phyloP scores from a whole-genome alignment of 345 rosid species.

The Murraya paniculata region DNA sequence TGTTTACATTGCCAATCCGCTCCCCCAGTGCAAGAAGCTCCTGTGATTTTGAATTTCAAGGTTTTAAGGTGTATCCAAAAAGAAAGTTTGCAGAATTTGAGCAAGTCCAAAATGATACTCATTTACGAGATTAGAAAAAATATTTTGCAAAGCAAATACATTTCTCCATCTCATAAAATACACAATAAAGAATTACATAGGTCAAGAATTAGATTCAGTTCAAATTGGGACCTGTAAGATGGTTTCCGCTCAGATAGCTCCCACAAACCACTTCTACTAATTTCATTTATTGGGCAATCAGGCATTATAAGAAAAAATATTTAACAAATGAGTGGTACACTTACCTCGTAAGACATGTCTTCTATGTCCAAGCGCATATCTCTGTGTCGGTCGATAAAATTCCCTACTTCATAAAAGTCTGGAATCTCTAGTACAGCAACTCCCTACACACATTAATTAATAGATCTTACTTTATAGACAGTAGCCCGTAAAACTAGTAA shows the following conservation, averaged over 20 bases:
- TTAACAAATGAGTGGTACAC: background rate
- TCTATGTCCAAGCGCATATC: slow-evolving; percentile 95
- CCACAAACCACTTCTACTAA: background rate
- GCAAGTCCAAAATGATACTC: background rate
- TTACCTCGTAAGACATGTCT: slow-evolving; percentile 88
- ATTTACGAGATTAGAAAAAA: background rate
- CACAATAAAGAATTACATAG: background rate
- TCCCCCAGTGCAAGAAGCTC: slow-evolving; percentile 87
- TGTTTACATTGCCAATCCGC: slow-evolving; percentile 71
- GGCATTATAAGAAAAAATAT: background rate
- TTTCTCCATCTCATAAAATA: background rate
- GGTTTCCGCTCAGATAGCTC: background rate
- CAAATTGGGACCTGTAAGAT: background rate
- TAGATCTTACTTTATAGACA: slow-evolving; percentile 4
- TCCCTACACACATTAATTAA: slow-evolving; percentile 45
- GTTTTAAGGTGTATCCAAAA: background rate
- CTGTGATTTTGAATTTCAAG: slow-evolving; percentile 31
- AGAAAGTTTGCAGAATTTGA: background rate
- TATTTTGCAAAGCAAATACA: background rate
- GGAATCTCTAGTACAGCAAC: slow-evolving; percentile 58
- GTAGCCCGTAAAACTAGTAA: background rate
- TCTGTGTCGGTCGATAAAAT: slow-evolving; percentile 63
- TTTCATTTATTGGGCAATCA: background rate
- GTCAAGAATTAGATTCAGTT: background rate
- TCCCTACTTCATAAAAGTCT: slow-evolving; percentile 46